A percentile compares a stretch with the other conserved stretches of the same genome.
Conservation (phyloP, 2,329 filamentous ascomycete species). For the Nannizziopsis arthrosporioides region DNA sequence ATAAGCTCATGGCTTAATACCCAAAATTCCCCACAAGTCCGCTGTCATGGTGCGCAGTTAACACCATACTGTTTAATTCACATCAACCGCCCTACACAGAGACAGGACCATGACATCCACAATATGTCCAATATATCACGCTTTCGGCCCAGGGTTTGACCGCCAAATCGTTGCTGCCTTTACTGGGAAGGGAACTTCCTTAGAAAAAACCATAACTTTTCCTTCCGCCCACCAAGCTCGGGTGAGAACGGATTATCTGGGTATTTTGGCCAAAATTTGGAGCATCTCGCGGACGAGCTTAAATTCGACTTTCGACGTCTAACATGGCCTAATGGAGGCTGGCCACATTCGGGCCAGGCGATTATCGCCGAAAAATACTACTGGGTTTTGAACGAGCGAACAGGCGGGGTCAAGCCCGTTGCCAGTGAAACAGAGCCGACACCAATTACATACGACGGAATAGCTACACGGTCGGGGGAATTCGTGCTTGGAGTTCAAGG, state of each 20-base stretch:
- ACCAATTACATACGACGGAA: conserved; percentile 9
- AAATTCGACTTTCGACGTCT: conserved; percentile 2
- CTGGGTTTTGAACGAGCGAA: conserved; percentile 4
- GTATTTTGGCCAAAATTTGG: conserved; percentile 6
- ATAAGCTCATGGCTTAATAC: too few species aligned
- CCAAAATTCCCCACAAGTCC: too few species aligned
- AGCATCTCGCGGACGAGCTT: conserved; percentile 1
- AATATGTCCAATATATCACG: conserved; percentile 3
- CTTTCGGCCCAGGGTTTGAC: neutral
- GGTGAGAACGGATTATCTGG: neutral
- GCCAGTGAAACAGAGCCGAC: neutral
- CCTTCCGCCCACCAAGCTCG: conserved; percentile 1
- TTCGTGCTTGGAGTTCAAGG: conserved; percentile 10
- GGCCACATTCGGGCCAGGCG: conserved; percentile 10
- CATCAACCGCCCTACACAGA: neutral
- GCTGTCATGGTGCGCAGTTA: too few species aligned
- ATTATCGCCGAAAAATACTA: conserved; percentile 6
- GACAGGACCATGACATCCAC: conserved; percentile 5
- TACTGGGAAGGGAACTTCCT: conserved; percentile 8
- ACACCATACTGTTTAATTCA: too few species aligned
- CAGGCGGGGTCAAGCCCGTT: conserved; percentile 8
- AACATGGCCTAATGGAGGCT: conserved; percentile 11
- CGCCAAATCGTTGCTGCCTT: conserved; percentile 4
- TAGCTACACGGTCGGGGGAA: conserved; percentile 4
- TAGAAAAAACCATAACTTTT: conserved; percentile 7